These are phyloP conservation scores for Dispira simplex DNA, from an alignment of 192 early-diverging fungal genomes.

Conservation along the genomic window DNA sequence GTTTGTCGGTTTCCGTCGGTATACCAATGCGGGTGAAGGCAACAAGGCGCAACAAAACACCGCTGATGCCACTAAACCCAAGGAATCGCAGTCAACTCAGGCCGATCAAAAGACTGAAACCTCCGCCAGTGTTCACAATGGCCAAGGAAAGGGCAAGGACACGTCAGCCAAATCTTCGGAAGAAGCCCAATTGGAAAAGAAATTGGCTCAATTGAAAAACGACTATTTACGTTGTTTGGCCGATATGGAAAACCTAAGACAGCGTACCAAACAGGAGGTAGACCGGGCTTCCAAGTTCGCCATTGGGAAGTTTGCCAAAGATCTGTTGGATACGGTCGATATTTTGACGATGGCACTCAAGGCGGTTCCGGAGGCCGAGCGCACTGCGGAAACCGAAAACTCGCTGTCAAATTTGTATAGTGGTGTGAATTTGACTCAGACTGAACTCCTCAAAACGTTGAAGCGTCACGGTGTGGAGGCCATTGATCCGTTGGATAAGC, in stretches of 20 bases:
- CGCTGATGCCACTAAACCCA: too few relatives aligned
- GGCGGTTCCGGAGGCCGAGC: conserved; percentile 60
- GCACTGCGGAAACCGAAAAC: conserved; percentile 28
- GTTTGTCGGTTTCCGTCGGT: too few relatives aligned
- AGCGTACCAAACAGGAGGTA: conserved; percentile 74
- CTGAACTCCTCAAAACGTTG: conserved; percentile 72
- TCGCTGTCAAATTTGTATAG: conserved; percentile 63
- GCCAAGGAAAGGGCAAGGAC: not conserved
- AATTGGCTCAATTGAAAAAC: conserved; percentile 33
- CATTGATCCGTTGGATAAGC: conserved; percentile 67
- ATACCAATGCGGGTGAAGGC: too few relatives aligned
- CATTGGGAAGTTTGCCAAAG: conserved; percentile 97
- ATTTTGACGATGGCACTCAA: conserved; percentile 79
- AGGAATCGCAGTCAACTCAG: too few relatives aligned
- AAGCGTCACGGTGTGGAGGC: conserved; percentile 75
- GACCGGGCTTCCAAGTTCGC: conserved; percentile 69
- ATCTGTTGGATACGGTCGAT: conserved; percentile 84
- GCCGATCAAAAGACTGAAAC: not conserved
- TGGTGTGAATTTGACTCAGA: conserved; percentile 81
- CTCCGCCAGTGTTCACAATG: not conserved
- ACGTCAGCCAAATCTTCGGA: not conserved
- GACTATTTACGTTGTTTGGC: conserved; percentile 83
- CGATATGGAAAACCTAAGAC: conserved; percentile 91
- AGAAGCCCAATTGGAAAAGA: conserved; percentile 1
- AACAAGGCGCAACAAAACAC: too few relatives aligned